phyloP scores from a whole-genome alignment of 2,329 filamentous ascomycete species.

The Westerdykella sp. region DNA sequence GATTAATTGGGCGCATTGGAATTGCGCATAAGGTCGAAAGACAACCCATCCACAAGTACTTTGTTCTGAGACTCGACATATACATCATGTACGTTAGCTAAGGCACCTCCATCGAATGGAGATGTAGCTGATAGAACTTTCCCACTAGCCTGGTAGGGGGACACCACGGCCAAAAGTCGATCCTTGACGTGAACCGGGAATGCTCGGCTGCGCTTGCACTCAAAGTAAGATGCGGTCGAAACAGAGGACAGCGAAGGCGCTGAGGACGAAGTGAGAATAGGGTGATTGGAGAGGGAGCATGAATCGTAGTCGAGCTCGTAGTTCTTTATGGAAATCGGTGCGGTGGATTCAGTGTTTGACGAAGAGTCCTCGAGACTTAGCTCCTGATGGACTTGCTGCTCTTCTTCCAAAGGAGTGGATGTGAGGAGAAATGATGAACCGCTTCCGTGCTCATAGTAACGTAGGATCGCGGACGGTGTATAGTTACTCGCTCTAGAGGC shows the following conservation, averaged over 20 bases:
- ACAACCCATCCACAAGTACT: conserved; percentile 31
- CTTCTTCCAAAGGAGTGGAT: conserved; percentile 21
- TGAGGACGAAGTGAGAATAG: conserved; percentile 27
- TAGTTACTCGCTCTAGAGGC: conserved; percentile 15
- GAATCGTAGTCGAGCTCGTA: conserved; percentile 7
- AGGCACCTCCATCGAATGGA: conserved; percentile 26
- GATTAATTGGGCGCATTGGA: conserved; percentile 9
- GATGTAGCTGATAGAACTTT: conserved; percentile 27
- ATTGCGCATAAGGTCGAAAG: conserved; percentile 31
- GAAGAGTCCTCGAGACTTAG: conserved; percentile 16
- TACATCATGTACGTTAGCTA: conserved; percentile 28
- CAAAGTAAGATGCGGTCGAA: conserved; percentile 30
- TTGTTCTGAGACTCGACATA: conserved; percentile 28
- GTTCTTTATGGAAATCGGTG: neutral
- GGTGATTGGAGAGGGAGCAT: conserved; percentile 13
- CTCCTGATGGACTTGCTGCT: conserved; percentile 10
- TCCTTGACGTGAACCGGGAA: conserved; percentile 21
- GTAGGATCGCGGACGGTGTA: conserved; percentile 23
- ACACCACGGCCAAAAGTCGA: conserved; percentile 27
- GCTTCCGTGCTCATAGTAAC: conserved; percentile 24
- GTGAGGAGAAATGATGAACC: conserved; percentile 27
- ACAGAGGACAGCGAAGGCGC: conserved; percentile 26
- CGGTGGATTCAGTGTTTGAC: neutral
- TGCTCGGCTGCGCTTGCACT: conserved; percentile 22
- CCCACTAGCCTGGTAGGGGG: conserved; percentile 11